Evolutionary conservation across 2,329 filamentous ascomycete genomes (phyloP), one percentile per base, ranked within the genome.

Genomic region (Aspergillus sp.): DNA sequence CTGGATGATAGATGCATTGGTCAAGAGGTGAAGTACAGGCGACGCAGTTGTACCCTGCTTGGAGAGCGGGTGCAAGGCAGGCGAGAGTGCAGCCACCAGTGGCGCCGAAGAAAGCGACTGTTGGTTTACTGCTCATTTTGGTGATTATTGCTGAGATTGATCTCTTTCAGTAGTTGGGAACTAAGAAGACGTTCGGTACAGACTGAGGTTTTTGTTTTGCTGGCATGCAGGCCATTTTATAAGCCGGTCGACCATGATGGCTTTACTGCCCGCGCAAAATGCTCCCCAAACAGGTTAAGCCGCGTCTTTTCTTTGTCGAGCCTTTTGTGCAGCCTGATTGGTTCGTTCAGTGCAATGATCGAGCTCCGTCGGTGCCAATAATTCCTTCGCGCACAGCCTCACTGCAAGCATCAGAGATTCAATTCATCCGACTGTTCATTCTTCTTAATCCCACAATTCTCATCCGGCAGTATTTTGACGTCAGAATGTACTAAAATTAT

Each of bases 71-170:
- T 20, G 75, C 74, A 17, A 84, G 77, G 44, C 75, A 74, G 26
- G 75, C 64, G 45, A 76, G 71, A 36, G 76, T 73, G 59, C 76
- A 77, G 48, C 80, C 81, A 55, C 79, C 80, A 20, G 81, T 83
- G 22, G 80, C 79, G 47, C 81, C 81, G 60, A 83, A 77, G 70
- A 83, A 82, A 41, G 79, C 78, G 53, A 82, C 65, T 32, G 74
- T 78, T 48, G 57, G 67, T 59, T 60, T 50, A 26, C 17, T 45
- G 32, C 20, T 22, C 30, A 44, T 36, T 13, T 44, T 55, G 24
- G 26, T 3, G 26, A 24, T 24, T 6, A 24, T 30, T 30, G 26
- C 9, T 1, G 8, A 1, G 9, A 30, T 30, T 30, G 26, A 4
- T 11, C 26, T 4, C 9, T 34, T 22, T 49, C 13, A 17, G 12